Base-by-base conservation (phyloP, 495 filamentous ascomycete species). In the Xylaria castorea region DNA sequence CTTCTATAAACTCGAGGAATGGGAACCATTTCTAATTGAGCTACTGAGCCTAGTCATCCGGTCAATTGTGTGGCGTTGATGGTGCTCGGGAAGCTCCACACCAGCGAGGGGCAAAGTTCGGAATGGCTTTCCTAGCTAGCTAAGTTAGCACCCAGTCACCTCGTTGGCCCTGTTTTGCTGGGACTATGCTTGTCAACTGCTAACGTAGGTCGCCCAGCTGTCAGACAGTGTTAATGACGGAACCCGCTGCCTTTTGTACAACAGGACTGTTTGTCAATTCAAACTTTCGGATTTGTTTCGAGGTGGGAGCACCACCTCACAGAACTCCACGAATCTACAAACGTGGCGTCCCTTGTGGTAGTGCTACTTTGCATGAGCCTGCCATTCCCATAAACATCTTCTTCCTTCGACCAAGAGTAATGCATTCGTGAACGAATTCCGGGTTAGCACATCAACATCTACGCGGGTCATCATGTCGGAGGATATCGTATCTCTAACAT, bases 401-500 rank as follows among this genome's bases (percentile, higher is more conserved):
- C 7, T 50, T 14, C 27, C 36, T 46, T 60, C 30, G 7, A 32
- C 36, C 63, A 3, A 66, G 4, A 67, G 62, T 72, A 46, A 72
- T 72, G 70, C 70, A 61, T 72, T 11, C 20, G 3, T 67, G 51
- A 53, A 46, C 46, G 27, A 67, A 7, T 18, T 20, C 36, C 30
- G 25, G 48, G 48, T 27, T 22, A 66, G 50, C 38, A 50, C 22
- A 40, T 67, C 51, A 22, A 60, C 30, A 60, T 40, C n/a, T 16
- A 60, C 51, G 36, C 40, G 62, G 46, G 70, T 38, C 55, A 68
- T 50, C 68, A 92, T 93, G 90, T 75, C 81, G 55, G 87, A 87
- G 62, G 88, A 93, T 74, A 83, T 80, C 7, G 79, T 88, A 32
- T 90, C 93, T 2, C 84, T 98, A 34, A 94, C 95, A 38, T 98